These are phyloP conservation scores for Penicillium robsamsonii DNA, from an alignment of 495 filamentous ascomycete species.

Conservation along the genomic window DNA sequence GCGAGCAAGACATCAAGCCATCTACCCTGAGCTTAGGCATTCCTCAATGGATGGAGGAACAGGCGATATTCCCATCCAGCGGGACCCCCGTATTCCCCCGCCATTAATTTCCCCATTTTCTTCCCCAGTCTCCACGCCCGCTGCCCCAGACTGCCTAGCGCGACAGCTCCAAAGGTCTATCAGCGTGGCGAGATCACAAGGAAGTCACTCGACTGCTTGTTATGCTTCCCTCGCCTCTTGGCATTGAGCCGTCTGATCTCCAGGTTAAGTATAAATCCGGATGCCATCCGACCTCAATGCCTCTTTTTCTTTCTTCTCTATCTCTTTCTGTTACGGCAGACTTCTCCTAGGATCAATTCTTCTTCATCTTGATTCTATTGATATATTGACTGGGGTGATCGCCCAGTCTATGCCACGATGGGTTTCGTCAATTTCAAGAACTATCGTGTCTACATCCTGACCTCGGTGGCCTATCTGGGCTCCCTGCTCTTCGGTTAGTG, in stretches of 20 bases:
- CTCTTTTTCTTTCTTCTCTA: not conserved
- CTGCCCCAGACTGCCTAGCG: constrained; percentile 3
- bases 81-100: constrained; percentile 8
- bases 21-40: not conserved
- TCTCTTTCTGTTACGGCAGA: not conserved
- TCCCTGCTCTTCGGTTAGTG: constrained; percentile 51
- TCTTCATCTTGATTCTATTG: not conserved
- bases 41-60: constrained; percentile 25
- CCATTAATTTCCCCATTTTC: constrained; percentile 21
- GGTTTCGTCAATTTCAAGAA: constrained; percentile 44
- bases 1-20: not conserved
- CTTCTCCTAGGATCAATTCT: too few relatives aligned
- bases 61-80: constrained; percentile 2
- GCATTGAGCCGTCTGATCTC: constrained; percentile 5
- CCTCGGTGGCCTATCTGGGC: constrained; percentile 52
- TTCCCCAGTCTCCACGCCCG: constrained; percentile 12
- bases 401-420: constrained; percentile 16
- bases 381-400: not conserved
- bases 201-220: constrained; percentile 10
- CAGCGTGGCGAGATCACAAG: not conserved
- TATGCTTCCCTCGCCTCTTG: constrained; percentile 7
- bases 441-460: constrained; percentile 54
- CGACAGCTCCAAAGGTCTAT: not conserved
- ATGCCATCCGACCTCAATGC: not conserved
- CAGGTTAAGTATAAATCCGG: constrained; percentile 18